These are phyloP conservation scores for Lentinus tigrinus DNA, from an alignment of 768 basidiomycete species.

Conservation along the genomic window DNA sequence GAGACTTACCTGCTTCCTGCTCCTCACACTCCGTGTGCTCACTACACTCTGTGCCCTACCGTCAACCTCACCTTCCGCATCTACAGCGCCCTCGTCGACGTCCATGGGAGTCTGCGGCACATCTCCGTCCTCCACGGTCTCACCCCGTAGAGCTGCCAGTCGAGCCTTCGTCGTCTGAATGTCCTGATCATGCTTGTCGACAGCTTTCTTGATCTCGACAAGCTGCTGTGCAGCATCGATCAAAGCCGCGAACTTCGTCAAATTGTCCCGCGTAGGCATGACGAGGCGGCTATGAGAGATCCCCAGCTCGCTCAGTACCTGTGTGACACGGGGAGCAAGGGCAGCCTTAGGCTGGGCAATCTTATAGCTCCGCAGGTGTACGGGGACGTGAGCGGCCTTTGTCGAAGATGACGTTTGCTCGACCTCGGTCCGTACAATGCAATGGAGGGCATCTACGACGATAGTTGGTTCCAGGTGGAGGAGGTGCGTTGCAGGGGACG, in stretches of 20 bases:
- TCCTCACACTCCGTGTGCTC: slow-evolving; percentile 35
- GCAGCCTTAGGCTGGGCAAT: slow-evolving; percentile 76
- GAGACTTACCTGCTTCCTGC: slow-evolving; percentile 61
- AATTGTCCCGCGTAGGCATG: slow-evolving; percentile 91
- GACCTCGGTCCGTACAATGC: slow-evolving; percentile 69
- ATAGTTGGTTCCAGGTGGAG: neutral
- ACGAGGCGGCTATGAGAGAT: slow-evolving; percentile 74
- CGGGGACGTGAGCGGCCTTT: slow-evolving; percentile 75
- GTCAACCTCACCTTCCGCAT: slow-evolving; percentile 37
- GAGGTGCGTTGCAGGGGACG: neutral
- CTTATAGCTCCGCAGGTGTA: slow-evolving; percentile 84
- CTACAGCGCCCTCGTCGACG: slow-evolving; percentile 42
- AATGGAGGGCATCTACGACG: slow-evolving; percentile 61
- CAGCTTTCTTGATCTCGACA: slow-evolving; percentile 85
- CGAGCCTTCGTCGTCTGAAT: slow-evolving; percentile 68
- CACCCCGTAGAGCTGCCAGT: slow-evolving; percentile 32
- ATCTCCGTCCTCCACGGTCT: slow-evolving; percentile 38
- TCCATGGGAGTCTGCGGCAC: slow-evolving; percentile 48
- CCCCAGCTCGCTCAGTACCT: slow-evolving; percentile 75
- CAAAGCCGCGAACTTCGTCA: slow-evolving; percentile 69
- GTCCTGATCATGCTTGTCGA: slow-evolving; percentile 87
- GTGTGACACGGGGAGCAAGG: slow-evolving; percentile 71
- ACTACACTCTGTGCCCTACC: slow-evolving; percentile 66
- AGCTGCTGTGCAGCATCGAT: slow-evolving; percentile 69
- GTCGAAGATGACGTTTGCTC: slow-evolving; percentile 47